A percentile compares a stretch with the other conserved stretches of the same genome.
Evolutionary conservation across 1,139 yeast species (phyloP).

Genomic region (Fermentozyma sake): DNA sequence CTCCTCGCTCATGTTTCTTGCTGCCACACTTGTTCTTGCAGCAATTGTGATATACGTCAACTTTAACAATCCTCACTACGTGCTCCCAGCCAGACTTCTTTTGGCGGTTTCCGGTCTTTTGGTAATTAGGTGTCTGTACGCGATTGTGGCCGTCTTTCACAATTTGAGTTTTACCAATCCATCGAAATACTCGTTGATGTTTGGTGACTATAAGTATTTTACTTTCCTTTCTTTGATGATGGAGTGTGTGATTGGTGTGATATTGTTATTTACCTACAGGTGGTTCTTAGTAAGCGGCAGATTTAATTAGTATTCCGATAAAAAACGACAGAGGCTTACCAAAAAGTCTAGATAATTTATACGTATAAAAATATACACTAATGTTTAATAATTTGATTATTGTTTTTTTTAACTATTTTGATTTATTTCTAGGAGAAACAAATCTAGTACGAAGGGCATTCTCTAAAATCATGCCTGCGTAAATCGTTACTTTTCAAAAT

Average conservation of each 20-base stretch:
- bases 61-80: conserved; percentile 1
- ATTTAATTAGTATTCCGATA: no score
- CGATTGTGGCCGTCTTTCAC: conserved; percentile 13
- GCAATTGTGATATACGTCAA: conserved; percentile 2
- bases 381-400: no score
- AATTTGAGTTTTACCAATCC: conserved; percentile 11
- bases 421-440: no score
- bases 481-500: no score
- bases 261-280: conserved; percentile 4
- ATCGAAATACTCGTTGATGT: conserved; percentile 13
- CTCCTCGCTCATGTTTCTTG: conserved; percentile 13
- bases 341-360: no score
- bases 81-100: conserved; percentile 2
- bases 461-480: no score
- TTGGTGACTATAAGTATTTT: conserved; percentile 18
- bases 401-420: no score
- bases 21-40: conserved; percentile 3
- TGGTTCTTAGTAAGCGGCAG: conserved; percentile 6
- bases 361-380: no score
- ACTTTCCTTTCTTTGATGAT: conserved; percentile 14
- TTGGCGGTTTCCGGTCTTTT: conserved; percentile 7
- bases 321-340: no score
- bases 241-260: conserved; percentile 7
- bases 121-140: conserved; percentile 13
- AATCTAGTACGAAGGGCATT: no score